Conservation (phyloP, 78 protist species). For the Thecamonas trahens region DNA sequence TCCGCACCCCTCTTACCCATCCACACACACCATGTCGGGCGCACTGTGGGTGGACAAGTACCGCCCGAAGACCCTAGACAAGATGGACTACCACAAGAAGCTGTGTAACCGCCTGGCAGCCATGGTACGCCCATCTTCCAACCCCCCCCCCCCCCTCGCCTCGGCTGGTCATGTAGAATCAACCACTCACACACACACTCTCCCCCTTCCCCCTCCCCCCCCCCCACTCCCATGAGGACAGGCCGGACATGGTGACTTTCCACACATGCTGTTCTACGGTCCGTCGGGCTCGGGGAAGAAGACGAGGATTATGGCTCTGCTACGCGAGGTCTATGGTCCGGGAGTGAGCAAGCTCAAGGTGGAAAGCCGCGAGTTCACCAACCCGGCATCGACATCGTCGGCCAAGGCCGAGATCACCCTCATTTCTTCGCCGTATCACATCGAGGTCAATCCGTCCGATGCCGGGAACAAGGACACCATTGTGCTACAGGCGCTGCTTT, state of each 20-base stretch:
- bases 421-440: slow-evolving; percentile 67
- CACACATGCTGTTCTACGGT: slow-evolving; percentile 94
- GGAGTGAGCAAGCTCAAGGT: slow-evolving; percentile 47
- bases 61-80: slow-evolving; percentile 78
- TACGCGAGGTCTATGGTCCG: slow-evolving; percentile 86
- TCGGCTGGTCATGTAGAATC: neutral
- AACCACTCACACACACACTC: too few species aligned
- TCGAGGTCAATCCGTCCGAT: slow-evolving; percentile 93
- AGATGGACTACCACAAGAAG: slow-evolving; percentile 56
- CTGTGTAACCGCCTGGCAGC: slow-evolving; percentile 39
- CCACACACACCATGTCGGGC: too few species aligned
- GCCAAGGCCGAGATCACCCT: slow-evolving; percentile 62
- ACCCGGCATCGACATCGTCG: neutral
- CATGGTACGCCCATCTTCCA: too few species aligned
- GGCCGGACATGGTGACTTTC: slow-evolving; percentile 64
- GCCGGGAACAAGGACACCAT: slow-evolving; percentile 82
- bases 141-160: too few species aligned
- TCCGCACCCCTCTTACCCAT: too few species aligned
- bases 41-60: slow-evolving; percentile 95
- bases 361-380: neutral
- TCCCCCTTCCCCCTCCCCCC: too few species aligned
- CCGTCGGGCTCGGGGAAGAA: slow-evolving; percentile 97
- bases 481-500: slow-evolving; percentile 85
- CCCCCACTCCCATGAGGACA: too few species aligned
- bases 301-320: slow-evolving; percentile 78